Percentiles rank a stretch among this genome's conserved stretches.
Conservation (phyloP, 2,329 filamentous ascomycete species). For the Trichoderma harzianum region DNA sequence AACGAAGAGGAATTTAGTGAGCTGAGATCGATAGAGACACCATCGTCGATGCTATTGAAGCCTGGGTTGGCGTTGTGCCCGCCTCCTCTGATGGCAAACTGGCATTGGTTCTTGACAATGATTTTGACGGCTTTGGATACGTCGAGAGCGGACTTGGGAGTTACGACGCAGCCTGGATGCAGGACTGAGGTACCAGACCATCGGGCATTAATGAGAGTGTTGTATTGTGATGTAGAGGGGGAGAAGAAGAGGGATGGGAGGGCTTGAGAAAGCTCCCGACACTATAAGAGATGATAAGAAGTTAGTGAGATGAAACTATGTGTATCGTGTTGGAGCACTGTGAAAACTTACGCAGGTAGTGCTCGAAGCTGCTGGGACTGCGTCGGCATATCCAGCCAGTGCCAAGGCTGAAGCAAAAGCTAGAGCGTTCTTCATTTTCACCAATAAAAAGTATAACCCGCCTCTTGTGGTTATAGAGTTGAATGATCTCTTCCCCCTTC, state of each 20-base stretch:
- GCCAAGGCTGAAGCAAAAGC: not conserved
- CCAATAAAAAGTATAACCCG: not conserved
- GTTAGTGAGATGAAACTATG: not conserved
- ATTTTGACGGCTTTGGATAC: constrained; percentile 2
- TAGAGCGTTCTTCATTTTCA: not conserved
- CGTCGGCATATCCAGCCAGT: not conserved
- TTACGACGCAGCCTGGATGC: not conserved
- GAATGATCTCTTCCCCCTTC: not conserved
- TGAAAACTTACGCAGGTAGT: not conserved
- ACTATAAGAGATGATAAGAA: not conserved
- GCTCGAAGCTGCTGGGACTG: not conserved
- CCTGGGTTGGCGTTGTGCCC: constrained; percentile 44
- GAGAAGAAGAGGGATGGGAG: not conserved
- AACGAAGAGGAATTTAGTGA: constrained; percentile 28
- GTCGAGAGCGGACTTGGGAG: not conserved
- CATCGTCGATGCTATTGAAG: constrained; percentile 38
- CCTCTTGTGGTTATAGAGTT: not conserved
- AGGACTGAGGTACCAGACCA: constrained; percentile 13
- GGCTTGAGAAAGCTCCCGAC: not conserved
- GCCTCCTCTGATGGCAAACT: constrained; percentile 39
- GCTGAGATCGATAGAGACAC: constrained; percentile 39
- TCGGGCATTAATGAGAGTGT: not conserved
- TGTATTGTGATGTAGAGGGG: not conserved
- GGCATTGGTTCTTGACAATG: not conserved
- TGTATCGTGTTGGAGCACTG: not conserved